Conservation (phyloP, 2,329 filamentous ascomycete genomes). For the Colletotrichum truncatum region DNA sequence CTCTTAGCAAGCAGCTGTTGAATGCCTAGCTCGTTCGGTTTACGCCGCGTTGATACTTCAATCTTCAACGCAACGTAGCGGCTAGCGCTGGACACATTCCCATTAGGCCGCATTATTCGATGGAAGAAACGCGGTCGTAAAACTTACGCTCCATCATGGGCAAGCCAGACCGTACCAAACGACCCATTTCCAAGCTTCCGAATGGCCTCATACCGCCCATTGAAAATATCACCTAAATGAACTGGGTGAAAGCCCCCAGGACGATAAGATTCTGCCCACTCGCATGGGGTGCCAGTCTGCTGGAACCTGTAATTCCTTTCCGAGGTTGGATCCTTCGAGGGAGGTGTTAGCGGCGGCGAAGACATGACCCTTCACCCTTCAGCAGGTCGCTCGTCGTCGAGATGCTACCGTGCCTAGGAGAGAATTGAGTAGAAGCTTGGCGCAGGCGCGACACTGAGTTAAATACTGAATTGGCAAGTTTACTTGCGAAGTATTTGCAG, state of each 20-base stretch:
- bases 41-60: conserved; percentile 33
- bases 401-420: neutral
- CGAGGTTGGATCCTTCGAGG: neutral
- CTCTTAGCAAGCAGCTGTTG: conserved; percentile 21
- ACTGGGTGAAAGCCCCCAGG: conserved; percentile 36
- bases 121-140: no score
- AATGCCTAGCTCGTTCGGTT: conserved; percentile 26
- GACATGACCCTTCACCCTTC: neutral
- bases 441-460: neutral
- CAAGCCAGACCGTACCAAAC: conserved; percentile 38
- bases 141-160: conserved; percentile 27
- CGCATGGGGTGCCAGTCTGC: neutral
- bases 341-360: neutral
- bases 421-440: neutral
- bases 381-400: neutral
- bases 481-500: neutral
- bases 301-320: neutral
- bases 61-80: conserved; percentile 40
- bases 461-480: neutral
- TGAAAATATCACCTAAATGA: conserved; percentile 34
- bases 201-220: conserved; percentile 33
- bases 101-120: neutral
- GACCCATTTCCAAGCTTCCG: conserved; percentile 37
- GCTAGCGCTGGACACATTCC: neutral
- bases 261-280: conserved; percentile 31